Percentiles rank a stretch among this genome's conserved stretches.
Evolutionary conservation across 2,329 filamentous ascomycete genomes (phyloP).

Genomic region (Aureobasidium sp.): DNA sequence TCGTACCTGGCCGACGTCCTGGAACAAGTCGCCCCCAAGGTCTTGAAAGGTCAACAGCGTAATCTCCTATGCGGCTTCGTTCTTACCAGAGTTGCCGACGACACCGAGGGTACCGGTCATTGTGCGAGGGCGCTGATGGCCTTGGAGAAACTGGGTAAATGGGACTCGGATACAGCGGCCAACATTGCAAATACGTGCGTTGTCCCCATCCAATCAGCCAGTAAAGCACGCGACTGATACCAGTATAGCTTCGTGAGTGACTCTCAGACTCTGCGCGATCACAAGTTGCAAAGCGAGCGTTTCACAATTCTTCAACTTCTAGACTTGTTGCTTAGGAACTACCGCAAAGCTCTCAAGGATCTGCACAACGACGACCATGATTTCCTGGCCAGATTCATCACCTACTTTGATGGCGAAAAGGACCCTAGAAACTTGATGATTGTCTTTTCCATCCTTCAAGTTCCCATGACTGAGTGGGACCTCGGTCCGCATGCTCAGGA

Average conservation of each 20-base stretch:
- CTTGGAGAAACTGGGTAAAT: conserved; percentile 51
- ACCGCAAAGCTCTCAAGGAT: conserved; percentile 47
- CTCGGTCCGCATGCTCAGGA: conserved; percentile 51
- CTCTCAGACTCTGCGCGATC: conserved; percentile 50
- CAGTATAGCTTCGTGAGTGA: conserved; percentile 36
- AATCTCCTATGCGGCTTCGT: conserved; percentile 53
- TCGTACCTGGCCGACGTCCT: conserved; percentile 45
- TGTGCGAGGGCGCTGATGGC: conserved; percentile 50
- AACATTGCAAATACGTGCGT: conserved; percentile 43
- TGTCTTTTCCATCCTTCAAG: conserved; percentile 57
- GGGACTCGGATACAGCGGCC: conserved; percentile 47
- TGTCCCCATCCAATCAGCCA: not conserved
- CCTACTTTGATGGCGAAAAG: conserved; percentile 59
- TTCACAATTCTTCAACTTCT: conserved; percentile 54
- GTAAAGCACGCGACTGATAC: conserved; percentile 24
- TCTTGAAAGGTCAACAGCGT: conserved; percentile 52
- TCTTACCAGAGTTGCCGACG: conserved; percentile 54
- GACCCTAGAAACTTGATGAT: conserved; percentile 63
- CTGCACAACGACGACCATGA: conserved; percentile 46
- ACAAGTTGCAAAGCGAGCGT: conserved; percentile 51
- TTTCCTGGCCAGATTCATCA: conserved; percentile 52
- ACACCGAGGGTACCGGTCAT: conserved; percentile 44
- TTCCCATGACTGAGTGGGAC: conserved; percentile 60
- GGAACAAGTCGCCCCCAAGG: conserved; percentile 42
- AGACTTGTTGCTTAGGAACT: conserved; percentile 52